Base-by-base conservation (phyloP, 2,329 filamentous ascomycete genomes). In the Drechmeria coniospora region DNA sequence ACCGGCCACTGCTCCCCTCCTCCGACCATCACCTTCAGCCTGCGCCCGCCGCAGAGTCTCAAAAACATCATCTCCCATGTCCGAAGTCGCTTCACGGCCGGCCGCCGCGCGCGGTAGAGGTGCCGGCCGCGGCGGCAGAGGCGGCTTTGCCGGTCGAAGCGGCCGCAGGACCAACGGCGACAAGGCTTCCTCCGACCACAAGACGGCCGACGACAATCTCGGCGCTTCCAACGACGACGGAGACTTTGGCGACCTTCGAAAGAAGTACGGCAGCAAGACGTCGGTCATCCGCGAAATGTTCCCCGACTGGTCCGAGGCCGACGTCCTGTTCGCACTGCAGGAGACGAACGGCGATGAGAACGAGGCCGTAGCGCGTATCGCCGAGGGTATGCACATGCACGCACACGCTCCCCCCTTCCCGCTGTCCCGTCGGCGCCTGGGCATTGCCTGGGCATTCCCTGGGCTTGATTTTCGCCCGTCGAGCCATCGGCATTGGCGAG, bases 291-390 rank as follows among this genome's bases (percentile, higher is more conserved):
- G 82, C 61, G 86, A 93, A 54, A 76, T 95, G 61, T 94, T 93
- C 62, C 74, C 82, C 34, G 79, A 84, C 56, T 95, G 87, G 90
- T 87, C 84, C 43, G 82, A 93, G 48, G 82, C 86, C 54, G 87
- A 95, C 54, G 73, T 95, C 38, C 74, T 95, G 38, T 90, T 90
- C 53, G 86, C 86, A 36, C 67, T 98, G 34, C 74, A 92, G 55
- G 90, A 98, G 63, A 79, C 77, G 31, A 70, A 81, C 44, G 81
- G 80, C 44, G 79, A 90, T 55, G 64, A 83, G 45, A 69, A 79
- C 42, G 58, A 70, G 43, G 73, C 79, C 39, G 79, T 81, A 49
- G 74, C 79, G 45, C 74, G 75, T 54, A 87, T 90, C 53, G 73
- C 76, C 44, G 77, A 86, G 56, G 79, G 79, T 84, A 63, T 24